Evolutionary conservation across 2,329 filamentous ascomycete genomes (phyloP).

Genomic region (Orbilia blumenaviensis): DNA sequence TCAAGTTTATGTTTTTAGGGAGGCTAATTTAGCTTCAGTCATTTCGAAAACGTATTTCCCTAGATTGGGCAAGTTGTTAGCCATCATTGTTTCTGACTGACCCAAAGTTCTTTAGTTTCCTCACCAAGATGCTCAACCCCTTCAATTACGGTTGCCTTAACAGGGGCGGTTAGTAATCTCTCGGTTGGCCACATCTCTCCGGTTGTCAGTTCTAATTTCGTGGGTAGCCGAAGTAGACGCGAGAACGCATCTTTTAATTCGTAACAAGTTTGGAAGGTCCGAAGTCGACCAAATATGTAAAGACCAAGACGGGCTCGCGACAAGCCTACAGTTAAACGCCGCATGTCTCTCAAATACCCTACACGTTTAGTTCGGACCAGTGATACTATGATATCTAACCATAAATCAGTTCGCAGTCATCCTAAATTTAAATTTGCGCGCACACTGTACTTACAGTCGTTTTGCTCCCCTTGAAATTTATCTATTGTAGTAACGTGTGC

Average conservation of each 20-base stretch:
- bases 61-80: conserved; percentile 60
- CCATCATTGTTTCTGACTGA: background rate
- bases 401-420: background rate
- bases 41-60: conserved; percentile 98
- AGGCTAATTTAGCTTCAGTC: conserved; percentile 76
- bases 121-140: conserved; percentile 77
- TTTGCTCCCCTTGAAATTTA: conserved; percentile 99
- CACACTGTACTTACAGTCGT: conserved; percentile 78
- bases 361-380: conserved; percentile 87
- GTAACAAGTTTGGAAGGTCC: conserved; percentile 86
- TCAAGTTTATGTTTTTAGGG: conserved; percentile 63
- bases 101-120: background rate
- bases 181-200: conserved; percentile 84
- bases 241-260: conserved; percentile 90
- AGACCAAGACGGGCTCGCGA: conserved; percentile 90
- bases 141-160: conserved; percentile 74
- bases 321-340: conserved; percentile 90
- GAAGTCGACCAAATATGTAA: conserved; percentile 87
- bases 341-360: conserved; percentile 91
- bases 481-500: conserved; percentile 93
- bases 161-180: conserved; percentile 62
- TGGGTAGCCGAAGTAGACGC: conserved; percentile 69
- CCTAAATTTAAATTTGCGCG: background rate
- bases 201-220: conserved; percentile 81
- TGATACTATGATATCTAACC: conserved; percentile 85